phyloP scores from a whole-genome alignment of 2,329 filamentous ascomycete species.

The Teratosphaeriaceae sp. region DNA sequence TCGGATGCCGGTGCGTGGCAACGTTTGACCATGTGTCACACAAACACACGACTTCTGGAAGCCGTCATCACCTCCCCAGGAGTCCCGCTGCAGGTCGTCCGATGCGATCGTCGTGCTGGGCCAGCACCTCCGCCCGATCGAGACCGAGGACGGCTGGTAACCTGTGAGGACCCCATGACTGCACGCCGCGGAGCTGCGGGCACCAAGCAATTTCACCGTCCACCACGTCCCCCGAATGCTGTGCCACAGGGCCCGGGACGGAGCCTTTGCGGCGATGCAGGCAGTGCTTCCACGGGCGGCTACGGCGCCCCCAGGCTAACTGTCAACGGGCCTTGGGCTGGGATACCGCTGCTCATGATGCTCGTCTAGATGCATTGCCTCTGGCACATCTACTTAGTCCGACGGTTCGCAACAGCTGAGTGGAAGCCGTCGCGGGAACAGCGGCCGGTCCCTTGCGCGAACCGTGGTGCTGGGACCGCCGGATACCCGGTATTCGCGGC shows the following conservation, averaged over 20 bases:
- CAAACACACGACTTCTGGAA: background rate
- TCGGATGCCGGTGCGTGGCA: no score
- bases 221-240: no score
- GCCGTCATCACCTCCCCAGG: background rate
- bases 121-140: no score
- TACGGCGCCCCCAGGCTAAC: background rate
- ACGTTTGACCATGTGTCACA: background rate
- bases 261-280: background rate
- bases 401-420: background rate
- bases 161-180: no score
- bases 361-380: constrained; percentile 2
- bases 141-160: no score
- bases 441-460: background rate
- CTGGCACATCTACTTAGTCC: background rate
- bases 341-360: background rate
- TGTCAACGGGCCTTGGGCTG: background rate
- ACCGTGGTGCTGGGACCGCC: background rate
- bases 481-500: background rate
- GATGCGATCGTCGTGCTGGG: background rate
- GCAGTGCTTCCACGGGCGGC: background rate
- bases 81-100: background rate
- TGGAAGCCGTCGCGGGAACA: background rate
- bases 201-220: background rate
- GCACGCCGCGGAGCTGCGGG: background rate
- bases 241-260: background rate